phyloP scores from a whole-genome alignment of 371 early-diverging fungal genomes.

The Circinella minor region DNA sequence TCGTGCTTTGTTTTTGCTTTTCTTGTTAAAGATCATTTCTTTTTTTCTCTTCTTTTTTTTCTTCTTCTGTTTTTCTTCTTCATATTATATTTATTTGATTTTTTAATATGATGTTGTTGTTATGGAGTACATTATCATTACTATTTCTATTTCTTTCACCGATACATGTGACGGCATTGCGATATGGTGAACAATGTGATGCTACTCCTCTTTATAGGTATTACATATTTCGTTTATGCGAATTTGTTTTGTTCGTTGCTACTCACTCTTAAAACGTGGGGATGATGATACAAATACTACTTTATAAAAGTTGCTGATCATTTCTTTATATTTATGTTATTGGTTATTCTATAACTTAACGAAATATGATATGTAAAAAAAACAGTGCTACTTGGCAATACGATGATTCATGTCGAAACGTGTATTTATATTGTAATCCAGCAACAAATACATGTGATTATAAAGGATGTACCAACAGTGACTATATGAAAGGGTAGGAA shows the following conservation, averaged over 20 bases:
- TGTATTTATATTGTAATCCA: slow-evolving; percentile 44
- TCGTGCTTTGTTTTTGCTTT: too few species aligned
- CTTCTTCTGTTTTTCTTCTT: too few species aligned
- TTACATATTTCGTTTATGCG: not conserved
- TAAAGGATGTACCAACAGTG: slow-evolving; percentile 47
- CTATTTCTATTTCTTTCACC: not conserved
- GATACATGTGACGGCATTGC: not conserved
- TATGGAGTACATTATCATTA: not conserved
- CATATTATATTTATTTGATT: too few species aligned
- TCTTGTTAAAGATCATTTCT: not conserved
- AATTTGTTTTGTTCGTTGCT: not conserved
- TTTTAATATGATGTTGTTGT: not conserved
- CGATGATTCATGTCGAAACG: slow-evolving; percentile 42
- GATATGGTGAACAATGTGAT: slow-evolving; percentile 5
- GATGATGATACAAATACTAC: too few species aligned
- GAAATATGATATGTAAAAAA: not conserved
- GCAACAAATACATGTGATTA: slow-evolving; percentile 40
- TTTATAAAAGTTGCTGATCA: not conserved
- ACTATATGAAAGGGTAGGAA: slow-evolving; percentile 47
- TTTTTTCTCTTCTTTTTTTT: not conserved
- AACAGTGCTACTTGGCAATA: slow-evolving; percentile 39
- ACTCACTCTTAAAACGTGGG: too few species aligned
- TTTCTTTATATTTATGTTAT: not conserved
- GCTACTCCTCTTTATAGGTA: slow-evolving; percentile 1
- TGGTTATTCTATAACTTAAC: too few species aligned